Evolutionary conservation across 495 filamentous ascomycete genomes (phyloP), one percentile per base, ranked within the genome.

Genomic region (Trichoderma virens): DNA sequence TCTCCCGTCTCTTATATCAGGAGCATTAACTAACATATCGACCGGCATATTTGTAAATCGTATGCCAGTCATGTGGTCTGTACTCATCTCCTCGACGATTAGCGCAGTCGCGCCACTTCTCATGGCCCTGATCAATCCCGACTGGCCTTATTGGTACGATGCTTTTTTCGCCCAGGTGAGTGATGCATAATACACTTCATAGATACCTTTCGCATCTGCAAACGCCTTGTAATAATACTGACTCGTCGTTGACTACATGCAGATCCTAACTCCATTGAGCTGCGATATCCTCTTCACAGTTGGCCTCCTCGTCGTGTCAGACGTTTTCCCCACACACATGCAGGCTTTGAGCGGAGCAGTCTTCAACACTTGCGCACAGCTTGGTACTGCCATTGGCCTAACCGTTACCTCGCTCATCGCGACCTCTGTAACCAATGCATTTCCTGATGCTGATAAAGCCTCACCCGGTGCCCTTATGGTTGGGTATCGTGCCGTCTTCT

Each of bases 321-420:
- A 79, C n/a, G 77, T 78, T 5, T 88, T 88, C 66, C 82, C 85
- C 0, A 64, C 74, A 1, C 70, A 82, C 59, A 86, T 79, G 0
- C 85, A 89, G 60, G 83, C 78, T 0, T 78, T 90, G 0, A 85
- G 83, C 2, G 85, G 86, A 3, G 86, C 82, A 2, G 84, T 89
- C 0, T 88, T 88, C 75, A 86, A 87, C 66, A 85, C 84, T 0
- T 69, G 84, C n/a, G 70, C 79, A 3, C 85, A 88, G 68, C 80
- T 88, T 61, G 87, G 87, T 0, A 84, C 77, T 20, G 77, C 79
- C 0, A 73, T 89, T 14, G 86, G 86, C 0, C 67, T 88, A 5
- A 82, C 83, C 6, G 66, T 85, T 13, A 79, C 82, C 32, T 82
- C 81, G 11, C 78, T 85, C 16, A 80, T 89, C 41, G 81, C 86